Percentiles rank a stretch among this genome's conserved stretches.
Evolutionary conservation across 1,139 yeast species (phyloP).

Genomic region (Arxiozyma bovina): DNA sequence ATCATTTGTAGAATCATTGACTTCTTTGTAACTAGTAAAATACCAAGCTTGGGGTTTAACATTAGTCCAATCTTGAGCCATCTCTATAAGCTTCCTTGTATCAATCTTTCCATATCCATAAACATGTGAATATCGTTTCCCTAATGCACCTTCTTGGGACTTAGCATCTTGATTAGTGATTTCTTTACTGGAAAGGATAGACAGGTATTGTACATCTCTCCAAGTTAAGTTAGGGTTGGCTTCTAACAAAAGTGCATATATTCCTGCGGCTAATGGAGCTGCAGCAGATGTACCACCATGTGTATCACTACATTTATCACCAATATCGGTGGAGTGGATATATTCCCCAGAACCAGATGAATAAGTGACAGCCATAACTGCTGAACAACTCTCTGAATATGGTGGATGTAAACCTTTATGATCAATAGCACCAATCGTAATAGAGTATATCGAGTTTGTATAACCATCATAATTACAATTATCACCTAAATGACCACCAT

Average conservation of each 20-base stretch:
- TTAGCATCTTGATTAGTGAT: conserved; percentile 57
- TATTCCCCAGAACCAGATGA: conserved; percentile 86
- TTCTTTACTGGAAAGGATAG: conserved; percentile 65
- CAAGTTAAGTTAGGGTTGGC: conserved; percentile 84
- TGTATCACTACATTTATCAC: conserved; percentile 53
- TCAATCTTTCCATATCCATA: conserved; percentile 94
- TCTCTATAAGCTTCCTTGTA: conserved; percentile 64
- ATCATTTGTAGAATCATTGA: conserved; percentile 21
- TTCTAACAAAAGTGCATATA: conserved; percentile 71
- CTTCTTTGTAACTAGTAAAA: conserved; percentile 35
- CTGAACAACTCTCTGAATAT: conserved; percentile 89
- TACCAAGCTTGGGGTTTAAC: conserved; percentile 90
- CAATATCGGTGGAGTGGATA: conserved; percentile 84
- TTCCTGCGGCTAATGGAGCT: conserved; percentile 96
- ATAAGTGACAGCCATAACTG: conserved; percentile 92
- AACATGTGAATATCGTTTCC: conserved; percentile 62
- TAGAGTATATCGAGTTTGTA: conserved; percentile 89
- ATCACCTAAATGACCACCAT: conserved; percentile 77
- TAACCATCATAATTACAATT: conserved; percentile 97
- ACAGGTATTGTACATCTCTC: conserved; percentile 89
- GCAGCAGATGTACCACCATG: conserved; percentile 99
- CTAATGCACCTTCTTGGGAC: conserved; percentile 56
- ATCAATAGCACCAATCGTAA: conserved; percentile 93
- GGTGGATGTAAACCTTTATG: conserved; percentile 75
- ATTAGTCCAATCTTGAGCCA: conserved; percentile 69